Percentiles rank a stretch among this genome's conserved stretches.
phyloP scores from a whole-genome alignment of 2,329 filamentous ascomycete species.

The Delphinella strobiligena region DNA sequence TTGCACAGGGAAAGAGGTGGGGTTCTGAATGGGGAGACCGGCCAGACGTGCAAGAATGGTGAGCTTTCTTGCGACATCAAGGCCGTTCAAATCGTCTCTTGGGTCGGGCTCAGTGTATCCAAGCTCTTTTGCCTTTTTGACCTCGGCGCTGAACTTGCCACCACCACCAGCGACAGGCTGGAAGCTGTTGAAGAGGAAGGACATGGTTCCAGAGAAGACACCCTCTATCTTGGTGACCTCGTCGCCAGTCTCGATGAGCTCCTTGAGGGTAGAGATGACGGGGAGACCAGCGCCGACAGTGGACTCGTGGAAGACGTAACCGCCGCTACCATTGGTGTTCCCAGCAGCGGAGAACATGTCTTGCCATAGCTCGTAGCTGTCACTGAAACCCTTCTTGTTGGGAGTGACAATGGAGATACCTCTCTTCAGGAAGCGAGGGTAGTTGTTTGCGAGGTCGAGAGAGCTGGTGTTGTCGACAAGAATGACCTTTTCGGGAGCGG shows the following conservation, averaged over 20 bases:
- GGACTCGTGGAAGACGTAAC: conserved; percentile 88
- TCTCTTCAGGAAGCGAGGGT: conserved; percentile 66
- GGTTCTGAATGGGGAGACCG: conserved; percentile 68
- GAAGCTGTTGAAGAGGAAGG: conserved; percentile 96
- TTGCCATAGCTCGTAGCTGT: conserved; percentile 68
- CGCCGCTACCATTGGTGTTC: conserved; percentile 42
- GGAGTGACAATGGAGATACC: conserved; percentile 90
- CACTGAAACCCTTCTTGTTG: conserved; percentile 97
- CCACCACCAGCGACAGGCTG: conserved; percentile 65
- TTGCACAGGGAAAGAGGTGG: conserved; percentile 85
- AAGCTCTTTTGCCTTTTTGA: conserved; percentile 80
- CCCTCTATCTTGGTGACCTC: conserved; percentile 86
- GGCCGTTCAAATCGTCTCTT: conserved; percentile 72
- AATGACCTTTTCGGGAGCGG: conserved; percentile 65
- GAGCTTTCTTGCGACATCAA: conserved; percentile 89
- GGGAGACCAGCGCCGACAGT: conserved; percentile 89
- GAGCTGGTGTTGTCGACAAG: conserved; percentile 95
- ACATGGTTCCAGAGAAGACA: conserved; percentile 95
- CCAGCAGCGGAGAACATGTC: conserved; percentile 69
- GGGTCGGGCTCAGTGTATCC: conserved; percentile 89
- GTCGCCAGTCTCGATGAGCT: conserved; percentile 90
- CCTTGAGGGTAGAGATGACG: conserved; percentile 84
- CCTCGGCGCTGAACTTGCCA: conserved; percentile 81
- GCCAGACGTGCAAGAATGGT: conserved; percentile 84
- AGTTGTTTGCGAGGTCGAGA: conserved; percentile 69